A percentile compares a stretch with the other conserved stretches of the same genome.
These are phyloP conservation scores for Dunaliella primolecta DNA, from an alignment of 139 green algal species.

Conservation along the genomic window DNA sequence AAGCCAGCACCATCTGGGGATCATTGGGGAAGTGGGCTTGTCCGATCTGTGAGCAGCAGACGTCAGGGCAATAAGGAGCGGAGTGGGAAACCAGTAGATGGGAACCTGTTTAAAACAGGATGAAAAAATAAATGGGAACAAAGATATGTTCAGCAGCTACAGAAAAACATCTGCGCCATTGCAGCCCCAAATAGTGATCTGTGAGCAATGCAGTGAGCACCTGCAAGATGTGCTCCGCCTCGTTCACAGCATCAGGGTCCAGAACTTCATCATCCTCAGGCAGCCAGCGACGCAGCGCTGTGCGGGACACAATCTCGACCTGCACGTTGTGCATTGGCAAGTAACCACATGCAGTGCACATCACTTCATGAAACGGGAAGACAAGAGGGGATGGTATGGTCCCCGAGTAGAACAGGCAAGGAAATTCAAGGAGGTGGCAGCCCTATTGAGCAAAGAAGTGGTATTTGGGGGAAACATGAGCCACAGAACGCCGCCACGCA, in stretches of 20 bases:
- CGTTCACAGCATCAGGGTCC: conserved; percentile 24
- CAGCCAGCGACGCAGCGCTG: conserved; percentile 40
- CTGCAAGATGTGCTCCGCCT: conserved; percentile 41
- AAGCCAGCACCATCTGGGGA: conserved; percentile 27
- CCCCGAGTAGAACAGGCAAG: background rate
- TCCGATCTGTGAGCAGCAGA: conserved; percentile 8
- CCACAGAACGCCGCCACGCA: background rate
- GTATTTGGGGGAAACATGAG: no score
- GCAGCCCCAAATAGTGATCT: background rate
- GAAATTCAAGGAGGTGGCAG: background rate
- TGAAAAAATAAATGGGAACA: background rate
- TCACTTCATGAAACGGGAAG: background rate
- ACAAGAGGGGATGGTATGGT: background rate
- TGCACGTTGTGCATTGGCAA: no score
- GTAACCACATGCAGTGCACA: background rate
- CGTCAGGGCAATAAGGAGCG: no score
- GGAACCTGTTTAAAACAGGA: no score
- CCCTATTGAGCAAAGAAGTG: background rate
- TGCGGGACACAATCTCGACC: conserved; percentile 43
- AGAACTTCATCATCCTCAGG: conserved; percentile 39
- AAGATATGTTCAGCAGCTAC: background rate
- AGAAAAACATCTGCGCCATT: background rate
- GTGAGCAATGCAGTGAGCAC: background rate
- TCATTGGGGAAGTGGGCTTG: conserved; percentile 30
- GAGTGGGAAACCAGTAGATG: no score